Conservation (phyloP, 345 rosid genomes). For the Trapa bicornis region DNA sequence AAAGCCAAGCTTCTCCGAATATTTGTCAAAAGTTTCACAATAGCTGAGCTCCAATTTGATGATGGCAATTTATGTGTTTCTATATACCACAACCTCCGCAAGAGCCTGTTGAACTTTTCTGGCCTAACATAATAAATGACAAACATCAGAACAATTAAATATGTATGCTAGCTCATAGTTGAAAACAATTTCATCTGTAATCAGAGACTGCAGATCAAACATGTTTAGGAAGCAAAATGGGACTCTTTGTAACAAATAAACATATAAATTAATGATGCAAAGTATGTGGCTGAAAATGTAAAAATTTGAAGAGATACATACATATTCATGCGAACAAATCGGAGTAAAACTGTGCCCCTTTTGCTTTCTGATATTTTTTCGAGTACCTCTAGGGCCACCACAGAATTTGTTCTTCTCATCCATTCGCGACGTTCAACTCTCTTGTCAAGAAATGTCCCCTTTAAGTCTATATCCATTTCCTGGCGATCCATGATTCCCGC, state of each 20-base stretch:
- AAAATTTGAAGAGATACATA: constrained; percentile 11
- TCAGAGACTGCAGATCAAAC: neutral
- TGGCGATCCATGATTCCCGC: constrained; percentile 17
- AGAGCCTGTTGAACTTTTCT: constrained; percentile 33
- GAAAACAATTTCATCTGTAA: neutral
- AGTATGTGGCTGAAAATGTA: neutral
- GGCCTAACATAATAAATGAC: constrained; percentile 27
- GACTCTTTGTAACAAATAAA: no score
- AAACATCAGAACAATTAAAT: neutral
- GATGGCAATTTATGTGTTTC: constrained; percentile 25
- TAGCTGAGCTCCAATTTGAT: constrained; percentile 19
- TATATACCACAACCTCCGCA: constrained; percentile 30
- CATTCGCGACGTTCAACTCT: constrained; percentile 22
- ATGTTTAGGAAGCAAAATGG: neutral
- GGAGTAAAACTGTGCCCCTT: constrained; percentile 35
- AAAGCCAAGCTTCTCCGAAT: constrained; percentile 19
- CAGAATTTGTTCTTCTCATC: constrained; percentile 26
- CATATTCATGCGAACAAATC: constrained; percentile 43
- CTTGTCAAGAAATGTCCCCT: constrained; percentile 10
- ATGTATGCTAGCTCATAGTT: neutral
- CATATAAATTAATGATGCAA: neutral
- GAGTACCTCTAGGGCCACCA: constrained; percentile 33
- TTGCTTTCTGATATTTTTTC: constrained; percentile 30
- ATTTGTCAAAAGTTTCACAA: constrained; percentile 29
- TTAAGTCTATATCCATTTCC: constrained; percentile 24